A percentile compares a stretch with the other conserved stretches of the same genome.
These are phyloP conservation scores for Paspalum notatum DNA, from an alignment of 176 grass and related monocot genomes.

Conservation along the genomic window DNA sequence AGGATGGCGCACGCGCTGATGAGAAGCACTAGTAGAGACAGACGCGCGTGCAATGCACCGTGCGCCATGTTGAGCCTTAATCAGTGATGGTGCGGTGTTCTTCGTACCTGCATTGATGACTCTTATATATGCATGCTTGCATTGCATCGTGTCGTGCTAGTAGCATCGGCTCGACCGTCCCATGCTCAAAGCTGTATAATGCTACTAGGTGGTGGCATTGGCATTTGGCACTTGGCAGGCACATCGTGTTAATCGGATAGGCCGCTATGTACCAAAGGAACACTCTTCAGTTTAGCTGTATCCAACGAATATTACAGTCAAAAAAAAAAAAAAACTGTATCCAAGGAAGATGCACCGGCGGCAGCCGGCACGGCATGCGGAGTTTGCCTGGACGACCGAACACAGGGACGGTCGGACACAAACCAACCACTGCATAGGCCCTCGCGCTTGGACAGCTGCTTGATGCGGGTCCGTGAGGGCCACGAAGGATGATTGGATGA, in stretches of 20 bases:
- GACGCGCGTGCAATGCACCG: not conserved
- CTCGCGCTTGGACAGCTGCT: too few species aligned
- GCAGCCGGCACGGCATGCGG: too few species aligned
- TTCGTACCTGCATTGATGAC: not conserved
- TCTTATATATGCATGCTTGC: not conserved
- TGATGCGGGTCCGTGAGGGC: too few species aligned
- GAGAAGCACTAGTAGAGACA: not conserved
- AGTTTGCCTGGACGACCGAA: too few species aligned
- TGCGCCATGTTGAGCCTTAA: constrained; percentile 32
- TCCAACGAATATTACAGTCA: too few species aligned
- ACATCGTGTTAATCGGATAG: not conserved
- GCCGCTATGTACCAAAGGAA: not conserved
- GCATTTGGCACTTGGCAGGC: not conserved
- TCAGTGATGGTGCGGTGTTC: not conserved
- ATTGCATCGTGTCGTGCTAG: not conserved
- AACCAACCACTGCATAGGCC: too few species aligned
- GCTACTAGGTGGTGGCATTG: not conserved
- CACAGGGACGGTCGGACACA: too few species aligned
- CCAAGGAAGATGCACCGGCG: too few species aligned
- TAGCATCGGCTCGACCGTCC: not conserved
- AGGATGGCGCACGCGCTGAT: constrained; percentile 12
- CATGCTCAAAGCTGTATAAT: not conserved
- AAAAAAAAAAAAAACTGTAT: too few species aligned
- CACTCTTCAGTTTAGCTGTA: not conserved
- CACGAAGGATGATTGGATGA: too few species aligned